Evolutionary conservation across 2,329 filamentous ascomycete species (phyloP).

Genomic region (Chaetomium sp.): DNA sequence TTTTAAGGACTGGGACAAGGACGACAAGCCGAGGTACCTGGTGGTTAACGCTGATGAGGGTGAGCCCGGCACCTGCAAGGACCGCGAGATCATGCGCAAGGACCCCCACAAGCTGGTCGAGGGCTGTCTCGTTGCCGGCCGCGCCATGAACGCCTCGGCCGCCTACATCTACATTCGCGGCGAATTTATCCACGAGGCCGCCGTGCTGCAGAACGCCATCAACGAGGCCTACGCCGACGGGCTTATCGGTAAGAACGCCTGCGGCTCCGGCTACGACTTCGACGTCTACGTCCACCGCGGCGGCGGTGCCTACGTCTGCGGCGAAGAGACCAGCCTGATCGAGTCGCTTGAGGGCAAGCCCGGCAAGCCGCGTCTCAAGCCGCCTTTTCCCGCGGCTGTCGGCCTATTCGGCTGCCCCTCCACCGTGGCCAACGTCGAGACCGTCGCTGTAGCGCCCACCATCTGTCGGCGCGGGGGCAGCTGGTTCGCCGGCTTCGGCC

Average conservation of each 20-base stretch:
- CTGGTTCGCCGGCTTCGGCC: constrained; percentile 93
- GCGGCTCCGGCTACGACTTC: constrained; percentile 93
- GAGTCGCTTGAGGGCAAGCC: constrained; percentile 98
- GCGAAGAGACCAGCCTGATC: constrained; percentile 96
- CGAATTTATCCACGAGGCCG: constrained; percentile 95
- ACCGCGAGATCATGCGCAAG: constrained; percentile 99
- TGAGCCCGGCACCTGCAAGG: constrained; percentile 98
- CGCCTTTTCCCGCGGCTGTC: constrained; percentile 93
- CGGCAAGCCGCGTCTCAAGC: constrained; percentile 97
- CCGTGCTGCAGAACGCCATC: constrained; percentile 87
- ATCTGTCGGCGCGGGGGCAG: constrained; percentile 85
- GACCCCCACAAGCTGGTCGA: constrained; percentile 98
- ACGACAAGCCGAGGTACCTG: constrained; percentile 88
- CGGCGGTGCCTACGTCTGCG: constrained; percentile 95
- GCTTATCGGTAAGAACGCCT: constrained; percentile 96
- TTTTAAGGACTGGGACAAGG: constrained; percentile 99
- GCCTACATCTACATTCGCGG: constrained; percentile 99
- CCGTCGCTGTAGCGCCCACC: constrained; percentile 87
- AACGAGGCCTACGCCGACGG: constrained; percentile 95
- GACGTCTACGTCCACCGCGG: constrained; percentile 95
- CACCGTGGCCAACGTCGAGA: constrained; percentile 97
- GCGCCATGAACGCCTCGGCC: constrained; percentile 97
- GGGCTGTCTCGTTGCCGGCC: constrained; percentile 89
- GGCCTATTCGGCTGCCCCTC: constrained; percentile 97
- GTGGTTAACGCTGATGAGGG: constrained; percentile 99